Percentiles rank a stretch among this genome's conserved stretches.
phyloP scores from a whole-genome alignment of 2,329 filamentous ascomycete genomes.

The Huntiella omanensis region DNA sequence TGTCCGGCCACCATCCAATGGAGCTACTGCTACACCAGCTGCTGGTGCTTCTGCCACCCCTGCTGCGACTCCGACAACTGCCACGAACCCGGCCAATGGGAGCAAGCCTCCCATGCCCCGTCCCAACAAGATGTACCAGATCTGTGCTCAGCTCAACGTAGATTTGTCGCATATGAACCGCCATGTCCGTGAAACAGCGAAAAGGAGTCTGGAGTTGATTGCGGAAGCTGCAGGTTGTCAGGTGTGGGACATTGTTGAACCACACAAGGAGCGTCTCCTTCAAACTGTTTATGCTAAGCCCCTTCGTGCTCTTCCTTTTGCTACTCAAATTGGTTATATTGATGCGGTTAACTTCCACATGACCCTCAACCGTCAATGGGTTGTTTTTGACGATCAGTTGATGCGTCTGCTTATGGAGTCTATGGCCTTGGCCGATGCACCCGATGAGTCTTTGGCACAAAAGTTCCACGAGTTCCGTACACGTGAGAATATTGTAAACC shows the following conservation, averaged over 20 bases:
- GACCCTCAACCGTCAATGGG: slow-evolving; percentile 69
- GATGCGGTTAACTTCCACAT: slow-evolving; percentile 95
- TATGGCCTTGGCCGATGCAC: slow-evolving; percentile 79
- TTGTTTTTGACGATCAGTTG: slow-evolving; percentile 79
- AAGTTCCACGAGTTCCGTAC: slow-evolving; percentile 89
- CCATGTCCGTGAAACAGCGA: slow-evolving; percentile 76
- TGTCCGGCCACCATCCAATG: neutral
- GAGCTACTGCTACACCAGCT: neutral
- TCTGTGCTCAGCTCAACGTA: slow-evolving; percentile 70
- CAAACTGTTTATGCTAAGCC: slow-evolving; percentile 91
- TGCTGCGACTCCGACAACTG: neutral
- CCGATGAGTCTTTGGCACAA: slow-evolving; percentile 78
- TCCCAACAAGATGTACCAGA: slow-evolving; percentile 25
- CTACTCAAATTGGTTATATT: slow-evolving; percentile 93
- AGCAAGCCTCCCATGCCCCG: slow-evolving; percentile 23
- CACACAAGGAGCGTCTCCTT: slow-evolving; percentile 78
- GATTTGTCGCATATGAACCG: slow-evolving; percentile 93
- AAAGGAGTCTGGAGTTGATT: slow-evolving; percentile 61
- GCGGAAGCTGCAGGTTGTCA: slow-evolving; percentile 59
- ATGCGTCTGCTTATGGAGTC: slow-evolving; percentile 87
- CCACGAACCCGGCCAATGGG: neutral
- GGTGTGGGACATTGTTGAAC: slow-evolving; percentile 73
- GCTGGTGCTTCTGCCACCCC: neutral
- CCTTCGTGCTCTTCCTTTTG: slow-evolving; percentile 75
- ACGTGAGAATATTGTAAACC: slow-evolving; percentile 80